Percentiles rank a stretch among this genome's conserved stretches.
Conservation (phyloP, 192 early-diverging fungal species). For the Mycoemilia scoparia region DNA sequence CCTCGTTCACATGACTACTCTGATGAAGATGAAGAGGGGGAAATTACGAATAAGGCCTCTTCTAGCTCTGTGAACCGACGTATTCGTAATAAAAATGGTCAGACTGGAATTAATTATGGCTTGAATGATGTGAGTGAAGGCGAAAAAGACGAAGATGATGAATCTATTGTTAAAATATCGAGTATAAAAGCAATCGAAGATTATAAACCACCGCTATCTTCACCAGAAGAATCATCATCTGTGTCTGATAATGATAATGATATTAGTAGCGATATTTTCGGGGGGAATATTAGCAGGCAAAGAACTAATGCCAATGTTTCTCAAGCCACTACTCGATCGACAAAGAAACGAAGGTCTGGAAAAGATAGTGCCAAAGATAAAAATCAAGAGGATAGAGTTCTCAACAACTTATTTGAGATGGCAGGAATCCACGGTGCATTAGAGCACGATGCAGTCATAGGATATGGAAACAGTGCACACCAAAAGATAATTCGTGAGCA, state of each 20-base stretch:
- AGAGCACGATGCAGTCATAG: conserved; percentile 80
- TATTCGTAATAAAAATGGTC: conserved; percentile 4
- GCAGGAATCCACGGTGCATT: conserved; percentile 77
- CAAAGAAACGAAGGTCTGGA: background rate
- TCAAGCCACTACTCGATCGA: no score
- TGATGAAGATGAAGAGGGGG: background rate
- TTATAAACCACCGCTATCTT: background rate
- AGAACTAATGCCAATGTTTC: no score
- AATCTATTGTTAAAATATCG: conserved; percentile 9
- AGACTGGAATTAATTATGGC: conserved; percentile 7
- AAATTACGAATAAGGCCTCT: background rate
- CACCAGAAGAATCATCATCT: background rate
- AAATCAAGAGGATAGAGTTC: conserved; percentile 48
- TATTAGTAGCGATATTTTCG: background rate
- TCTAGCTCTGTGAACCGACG: no score
- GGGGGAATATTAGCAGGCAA: no score
- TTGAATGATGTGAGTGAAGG: conserved; percentile 3
- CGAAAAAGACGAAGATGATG: conserved; percentile 3
- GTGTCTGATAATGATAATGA: conserved; percentile 1
- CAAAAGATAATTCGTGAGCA: conserved; percentile 52
- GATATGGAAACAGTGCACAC: conserved; percentile 47
- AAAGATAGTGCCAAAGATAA: conserved; percentile 3
- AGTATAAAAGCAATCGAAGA: conserved; percentile 8
- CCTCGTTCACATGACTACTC: conserved; percentile 6
- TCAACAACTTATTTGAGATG: conserved; percentile 62